Base-by-base conservation (phyloP, 2,329 filamentous ascomycete species). In the Phialophora chinensis region DNA sequence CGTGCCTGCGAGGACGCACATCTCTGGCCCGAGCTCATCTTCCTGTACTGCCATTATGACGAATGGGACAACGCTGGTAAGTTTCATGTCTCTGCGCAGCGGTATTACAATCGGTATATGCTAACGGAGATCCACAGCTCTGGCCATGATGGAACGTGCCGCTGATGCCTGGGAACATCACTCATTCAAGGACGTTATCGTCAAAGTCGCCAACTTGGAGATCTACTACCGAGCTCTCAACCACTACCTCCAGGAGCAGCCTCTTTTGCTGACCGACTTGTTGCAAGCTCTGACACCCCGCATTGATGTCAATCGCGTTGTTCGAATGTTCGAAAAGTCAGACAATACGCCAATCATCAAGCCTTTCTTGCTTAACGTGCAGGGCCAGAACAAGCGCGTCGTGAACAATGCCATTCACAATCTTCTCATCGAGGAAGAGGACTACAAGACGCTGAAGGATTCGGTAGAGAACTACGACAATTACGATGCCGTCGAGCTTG, bases 391-490 rank as follows among this genome's bases (percentile, higher is more conserved):
- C 86, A 99, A 99, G 89, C 92, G 93, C 72, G 91, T 92, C 60
- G 95, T 99, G 76, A 99, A 99, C 81, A 93, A 96, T 76, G 95
- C 95, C 29, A 97, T 99, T 81, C 97, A 99, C 77, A 95, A 99
- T 77, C 82, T 99, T 55, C 84, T 99, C 74, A 99, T 99, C 67
- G 95, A 99, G 80, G 95, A 99, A 79, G 96, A 99, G 77, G 96
- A 99, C 78, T 94, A 99, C 86, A 98, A 99, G 89, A 97, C 94
- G 17, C 86, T 99, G 31, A 91, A 93, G 61, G 95, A 99, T 80
- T 99, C 95, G 1, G 94, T 97, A 11, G 92, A 97, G 82, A 97
- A 97, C 82, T 96, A 97, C 79, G 95, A 99, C 84, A 99, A 99
- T 82, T 99, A 98, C 77, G 96, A 99, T 78, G 90, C 94, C 2